Base-by-base conservation (phyloP, 23 red algal species). In the Gracilaria domingensis region DNA sequence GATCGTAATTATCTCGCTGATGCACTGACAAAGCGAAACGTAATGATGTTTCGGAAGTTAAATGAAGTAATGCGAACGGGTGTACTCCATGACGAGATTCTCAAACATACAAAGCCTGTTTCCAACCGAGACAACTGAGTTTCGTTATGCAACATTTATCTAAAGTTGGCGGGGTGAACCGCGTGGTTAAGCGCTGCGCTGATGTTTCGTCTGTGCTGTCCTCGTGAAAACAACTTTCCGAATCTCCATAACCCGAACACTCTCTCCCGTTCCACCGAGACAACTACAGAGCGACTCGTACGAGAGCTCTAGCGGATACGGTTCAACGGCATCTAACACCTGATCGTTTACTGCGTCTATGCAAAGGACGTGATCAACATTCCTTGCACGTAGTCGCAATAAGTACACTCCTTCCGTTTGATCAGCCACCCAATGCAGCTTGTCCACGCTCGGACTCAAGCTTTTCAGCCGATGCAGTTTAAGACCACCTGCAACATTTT, bases 1-100 rank as follows among this genome's bases (percentile, higher is more conserved):
- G 84, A 1, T 44, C 8, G 25, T n/a, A 8, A 38, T 7, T 62
- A 77, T n/a, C 14, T 88, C 17, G 66, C 84, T 5, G 84, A 88
- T 40, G 84, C 65, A 12, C n/a, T 88, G 2, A 62, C 59, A 0
- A 62, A 30, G 59, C 16, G 59, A 8, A 62, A 62, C 18, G 0
- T 62, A 8, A 24, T 29, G 26, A 62, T 28, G 59, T 29, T 18
- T 12, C 26, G 59, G 2, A 2, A 6, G 1, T 12, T 62, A 8
- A 62, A 62, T 29, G 16, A 29, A 29, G 8, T 29, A 2, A 30
- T 62, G 59, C 2, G 4, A 2, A 29, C 59, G 8, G 59, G 59
- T 2, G 4, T 8, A 8, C 8, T 62, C 29, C 16, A 8, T 8
- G 24, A 28, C 24, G 16, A 2, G 3, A 30, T 29, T 30, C 59